phyloP scores from a whole-genome alignment of 495 filamentous ascomycete species.

The Rostrohypoxylon terebratum region DNA sequence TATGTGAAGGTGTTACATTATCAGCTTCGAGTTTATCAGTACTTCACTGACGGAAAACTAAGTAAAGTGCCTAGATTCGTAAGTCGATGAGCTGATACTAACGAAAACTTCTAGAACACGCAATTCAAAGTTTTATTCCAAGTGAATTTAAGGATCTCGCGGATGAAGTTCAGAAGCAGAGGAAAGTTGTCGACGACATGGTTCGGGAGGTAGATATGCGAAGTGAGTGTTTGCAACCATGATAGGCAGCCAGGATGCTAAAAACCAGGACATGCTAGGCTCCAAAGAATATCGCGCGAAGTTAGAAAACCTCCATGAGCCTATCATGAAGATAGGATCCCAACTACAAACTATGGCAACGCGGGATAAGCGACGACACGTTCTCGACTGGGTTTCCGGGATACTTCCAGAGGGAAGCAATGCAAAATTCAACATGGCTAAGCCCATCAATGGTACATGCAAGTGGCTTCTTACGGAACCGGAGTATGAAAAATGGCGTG shows the following conservation, averaged over 20 bases:
- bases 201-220: neutral
- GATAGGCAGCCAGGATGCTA: neutral
- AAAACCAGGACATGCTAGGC: neutral
- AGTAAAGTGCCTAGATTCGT: neutral
- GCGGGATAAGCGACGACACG: neutral
- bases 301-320: neutral
- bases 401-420: neutral
- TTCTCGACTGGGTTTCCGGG: neutral
- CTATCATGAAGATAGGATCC: neutral
- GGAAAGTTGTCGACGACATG: neutral
- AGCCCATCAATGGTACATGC: neutral
- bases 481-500: neutral
- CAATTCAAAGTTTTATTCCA: neutral
- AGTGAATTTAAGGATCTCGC: neutral
- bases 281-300: neutral
- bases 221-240: neutral
- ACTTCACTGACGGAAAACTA: neutral
- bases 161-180: neutral
- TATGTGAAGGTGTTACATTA: neutral
- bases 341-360: neutral
- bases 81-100: neutral
- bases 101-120: neutral
- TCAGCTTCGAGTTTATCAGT: neutral
- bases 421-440: neutral
- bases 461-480: neutral